phyloP scores from a whole-genome alignment of 225 moss, liverwort and hornwort species.

The Marchantia polymorpha region DNA sequence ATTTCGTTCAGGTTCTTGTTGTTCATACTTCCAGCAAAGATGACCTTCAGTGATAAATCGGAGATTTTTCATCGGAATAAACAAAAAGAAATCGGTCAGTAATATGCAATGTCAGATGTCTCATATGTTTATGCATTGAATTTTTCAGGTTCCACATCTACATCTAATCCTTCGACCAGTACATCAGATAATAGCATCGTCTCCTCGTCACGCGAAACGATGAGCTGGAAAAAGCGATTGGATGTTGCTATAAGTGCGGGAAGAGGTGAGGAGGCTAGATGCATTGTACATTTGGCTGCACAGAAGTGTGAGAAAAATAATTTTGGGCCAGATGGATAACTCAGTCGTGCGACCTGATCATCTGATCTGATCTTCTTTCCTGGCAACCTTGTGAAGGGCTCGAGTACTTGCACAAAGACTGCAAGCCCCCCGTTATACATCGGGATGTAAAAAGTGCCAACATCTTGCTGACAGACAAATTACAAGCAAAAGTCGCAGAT shows the following conservation, averaged over 20 bases:
- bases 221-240: background rate
- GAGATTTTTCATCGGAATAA: background rate
- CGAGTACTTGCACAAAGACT: slow-evolving; percentile 39
- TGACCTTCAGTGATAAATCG: background rate
- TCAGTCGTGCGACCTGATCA: too few species aligned
- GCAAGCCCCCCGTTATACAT: slow-evolving; percentile 37
- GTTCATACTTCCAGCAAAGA: background rate
- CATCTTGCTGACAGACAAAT: slow-evolving; percentile 27
- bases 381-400: slow-evolving; percentile 20
- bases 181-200: too few species aligned
- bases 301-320: too few species aligned
- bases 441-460: slow-evolving; percentile 44
- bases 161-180: background rate
- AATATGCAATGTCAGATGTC: background rate
- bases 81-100: too few species aligned
- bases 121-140: background rate
- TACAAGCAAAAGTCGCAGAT: slow-evolving; percentile 33
- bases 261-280: background rate
- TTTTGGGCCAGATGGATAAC: too few species aligned
- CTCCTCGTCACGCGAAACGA: background rate
- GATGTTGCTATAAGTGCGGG: background rate
- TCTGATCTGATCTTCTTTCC: background rate
- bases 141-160: background rate
- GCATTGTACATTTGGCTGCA: too few species aligned
- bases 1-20: slow-evolving; percentile 6